Evolutionary conservation across 352 stramenopile genomes (phyloP).

Genomic region (Globisporangium echinulatum): DNA sequence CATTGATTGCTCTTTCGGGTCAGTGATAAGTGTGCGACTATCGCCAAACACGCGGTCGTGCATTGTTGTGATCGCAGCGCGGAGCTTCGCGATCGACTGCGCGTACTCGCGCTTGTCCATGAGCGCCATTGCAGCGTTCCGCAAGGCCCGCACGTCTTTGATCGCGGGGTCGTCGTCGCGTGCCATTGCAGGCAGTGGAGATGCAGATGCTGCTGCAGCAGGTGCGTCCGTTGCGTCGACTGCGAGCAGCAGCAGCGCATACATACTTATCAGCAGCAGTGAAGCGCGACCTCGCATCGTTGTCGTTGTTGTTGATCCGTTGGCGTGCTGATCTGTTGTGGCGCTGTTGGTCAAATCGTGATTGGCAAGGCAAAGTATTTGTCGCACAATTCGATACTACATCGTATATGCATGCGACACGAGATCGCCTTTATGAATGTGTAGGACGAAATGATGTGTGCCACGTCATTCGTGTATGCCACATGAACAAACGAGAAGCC

Average conservation of each 20-base stretch:
- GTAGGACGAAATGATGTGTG: too few relatives aligned
- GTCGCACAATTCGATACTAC: too few relatives aligned
- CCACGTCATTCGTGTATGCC: too few relatives aligned
- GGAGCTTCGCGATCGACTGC: conserved; percentile 51
- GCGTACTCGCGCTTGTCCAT: conserved; percentile 61
- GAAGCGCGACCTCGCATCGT: not conserved
- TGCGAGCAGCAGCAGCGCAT: conserved; percentile 14
- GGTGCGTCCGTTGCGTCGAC: conserved; percentile 12
- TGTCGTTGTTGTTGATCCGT: too few relatives aligned
- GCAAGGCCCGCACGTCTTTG: conserved; percentile 52
- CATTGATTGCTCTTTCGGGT: conserved; percentile 47
- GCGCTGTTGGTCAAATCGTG: too few relatives aligned
- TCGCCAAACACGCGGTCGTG: conserved; percentile 67
- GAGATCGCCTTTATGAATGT: too few relatives aligned
- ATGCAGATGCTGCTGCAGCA: not conserved
- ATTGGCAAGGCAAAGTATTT: too few relatives aligned
- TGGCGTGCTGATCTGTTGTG: too few relatives aligned
- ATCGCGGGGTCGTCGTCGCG: conserved; percentile 43
- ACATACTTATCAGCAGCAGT: conserved; percentile 13
- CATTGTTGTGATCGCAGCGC: conserved; percentile 55
- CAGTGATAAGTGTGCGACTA: conserved; percentile 35
- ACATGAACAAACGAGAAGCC: not conserved
- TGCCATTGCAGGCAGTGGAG: conserved; percentile 9
- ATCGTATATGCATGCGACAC: too few relatives aligned
- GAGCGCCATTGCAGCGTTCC: conserved; percentile 67